phyloP scores from a whole-genome alignment of 2,329 filamentous ascomycete species.

The Apiospora hydei region DNA sequence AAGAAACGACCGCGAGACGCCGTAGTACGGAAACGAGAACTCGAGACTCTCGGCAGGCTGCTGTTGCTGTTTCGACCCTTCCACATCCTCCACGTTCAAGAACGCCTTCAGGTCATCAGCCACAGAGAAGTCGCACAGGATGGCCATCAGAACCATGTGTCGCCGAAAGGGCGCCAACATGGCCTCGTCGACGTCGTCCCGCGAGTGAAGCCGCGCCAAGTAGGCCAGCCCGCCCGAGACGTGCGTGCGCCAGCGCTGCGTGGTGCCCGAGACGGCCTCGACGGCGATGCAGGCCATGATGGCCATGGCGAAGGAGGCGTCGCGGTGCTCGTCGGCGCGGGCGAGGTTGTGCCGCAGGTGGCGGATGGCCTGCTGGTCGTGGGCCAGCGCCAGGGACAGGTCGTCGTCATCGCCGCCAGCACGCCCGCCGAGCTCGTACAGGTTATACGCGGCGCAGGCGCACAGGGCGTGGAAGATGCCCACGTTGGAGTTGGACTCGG shows the following conservation, averaged over 20 bases:
- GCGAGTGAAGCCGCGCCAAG: constrained; percentile 29
- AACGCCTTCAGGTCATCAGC: constrained; percentile 31
- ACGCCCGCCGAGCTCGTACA: constrained; percentile 47
- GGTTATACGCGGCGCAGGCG: constrained; percentile 48
- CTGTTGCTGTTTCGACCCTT: background rate
- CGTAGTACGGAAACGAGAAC: constrained; percentile 36
- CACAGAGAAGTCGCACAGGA: constrained; percentile 34
- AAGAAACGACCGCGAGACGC: constrained; percentile 32
- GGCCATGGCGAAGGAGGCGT: constrained; percentile 50
- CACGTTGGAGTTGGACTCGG: constrained; percentile 34
- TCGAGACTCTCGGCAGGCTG: constrained; percentile 28
- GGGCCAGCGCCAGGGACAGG: constrained; percentile 32
- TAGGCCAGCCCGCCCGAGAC: constrained; percentile 36
- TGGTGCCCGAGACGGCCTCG: constrained; percentile 37
- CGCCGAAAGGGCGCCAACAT: constrained; percentile 32
- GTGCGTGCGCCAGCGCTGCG: constrained; percentile 35
- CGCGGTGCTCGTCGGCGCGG: constrained; percentile 32
- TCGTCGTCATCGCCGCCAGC: constrained; percentile 30
- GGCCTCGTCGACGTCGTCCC: constrained; percentile 29
- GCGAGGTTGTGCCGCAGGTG: constrained; percentile 35
- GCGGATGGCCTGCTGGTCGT: constrained; percentile 35
- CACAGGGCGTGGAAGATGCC: constrained; percentile 39
- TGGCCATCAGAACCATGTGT: constrained; percentile 37
- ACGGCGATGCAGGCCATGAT: constrained; percentile 46
- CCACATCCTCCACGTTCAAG: constrained; percentile 14